Base-by-base conservation (phyloP, 441 rosid species). In the Arabidopsis hybrid region DNA sequence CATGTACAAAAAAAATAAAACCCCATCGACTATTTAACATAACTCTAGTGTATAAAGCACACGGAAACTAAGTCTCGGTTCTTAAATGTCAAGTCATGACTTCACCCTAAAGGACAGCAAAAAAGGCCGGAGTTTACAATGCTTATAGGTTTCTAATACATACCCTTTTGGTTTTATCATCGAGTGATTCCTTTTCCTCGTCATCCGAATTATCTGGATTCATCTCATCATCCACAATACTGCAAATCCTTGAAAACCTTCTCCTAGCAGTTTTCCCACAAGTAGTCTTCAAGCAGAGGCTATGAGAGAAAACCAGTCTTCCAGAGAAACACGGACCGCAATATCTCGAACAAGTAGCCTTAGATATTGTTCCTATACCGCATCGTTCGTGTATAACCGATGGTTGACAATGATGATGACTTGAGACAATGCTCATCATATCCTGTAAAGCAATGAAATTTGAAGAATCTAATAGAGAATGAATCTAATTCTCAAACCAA, bases 391-490 rank as follows among this genome's bases (percentile, higher is more conserved):
- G 84, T 50, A 59, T 73, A 73, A 81, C 78, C 45, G 76, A 72
- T 43, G 86, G 81, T 82, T 86, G 87, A 67, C 82, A 85, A 60
- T 83, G 83, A 63, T 82, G 91, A 75, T 84, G 91, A 76, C 91
- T 77, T 60, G 89, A 81, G 56, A 85, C 55, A 55, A 85, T 67
- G 85, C 87, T 89, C 72, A 77, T 82, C 89, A 84, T 90, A 32
- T 75, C 84, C 88, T 82, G 81, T 56, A 77, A 56, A 59, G 10
- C 52, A 34, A 8, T 40, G 31, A 12, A 66, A 52, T 16, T 17
- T 7, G 14, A 35, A 49, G 47, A 70, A 63, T 10, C 61, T 1
- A 42, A 60, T 14, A 14, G 39, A 47, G 55, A 69, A 56, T 18
- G 55, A 65, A 35, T 43, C 34, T 35, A 31, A 49, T 47, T 32